phyloP scores from a whole-genome alignment of 441 rosid species.

The Raphanus hybrid region DNA sequence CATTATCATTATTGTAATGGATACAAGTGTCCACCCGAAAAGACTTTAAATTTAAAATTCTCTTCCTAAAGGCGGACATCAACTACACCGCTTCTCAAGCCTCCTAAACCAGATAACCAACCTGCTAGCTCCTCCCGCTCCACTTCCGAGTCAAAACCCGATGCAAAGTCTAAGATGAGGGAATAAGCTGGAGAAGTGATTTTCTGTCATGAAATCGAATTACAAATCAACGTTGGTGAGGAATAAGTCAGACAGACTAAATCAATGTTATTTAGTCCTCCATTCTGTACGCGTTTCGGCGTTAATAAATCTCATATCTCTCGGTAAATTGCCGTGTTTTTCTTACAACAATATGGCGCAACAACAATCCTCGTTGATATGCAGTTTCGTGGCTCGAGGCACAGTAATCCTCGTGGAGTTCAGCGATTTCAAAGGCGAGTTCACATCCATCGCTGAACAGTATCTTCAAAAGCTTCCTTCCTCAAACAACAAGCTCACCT shows the following conservation, averaged over 20 bases:
- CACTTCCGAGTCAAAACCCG: conserved; percentile 48
- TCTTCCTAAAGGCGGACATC: conserved; percentile 58
- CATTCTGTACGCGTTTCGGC: conserved; percentile 44
- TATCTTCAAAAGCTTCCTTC: conserved; percentile 86
- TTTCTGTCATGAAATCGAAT: conserved; percentile 70
- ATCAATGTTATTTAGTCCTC: conserved; percentile 29
- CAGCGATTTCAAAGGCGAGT: conserved; percentile 70
- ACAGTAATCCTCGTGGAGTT: conserved; percentile 65
- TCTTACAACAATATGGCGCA: conserved; percentile 48
- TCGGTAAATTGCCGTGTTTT: background rate
- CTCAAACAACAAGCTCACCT: conserved; percentile 69
- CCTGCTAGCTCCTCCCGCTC: conserved; percentile 47
- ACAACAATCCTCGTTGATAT: conserved; percentile 65
- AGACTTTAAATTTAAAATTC: conserved; percentile 49
- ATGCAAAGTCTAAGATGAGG: conserved; percentile 46
- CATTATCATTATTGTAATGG: conserved; percentile 54
- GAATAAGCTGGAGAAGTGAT: conserved; percentile 57
- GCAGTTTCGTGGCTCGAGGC: conserved; percentile 72
- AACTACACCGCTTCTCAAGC: conserved; percentile 80
- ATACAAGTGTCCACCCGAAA: conserved; percentile 47
- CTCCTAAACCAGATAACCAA: conserved; percentile 87
- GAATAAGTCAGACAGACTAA: conserved; percentile 60
- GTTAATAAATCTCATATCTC: conserved; percentile 20
- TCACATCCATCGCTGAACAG: conserved; percentile 68
- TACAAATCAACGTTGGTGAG: conserved; percentile 77